Percentiles rank a stretch among this genome's conserved stretches.
phyloP scores from a whole-genome alignment of 495 filamentous ascomycete genomes.

The Penicillium turbatum region DNA sequence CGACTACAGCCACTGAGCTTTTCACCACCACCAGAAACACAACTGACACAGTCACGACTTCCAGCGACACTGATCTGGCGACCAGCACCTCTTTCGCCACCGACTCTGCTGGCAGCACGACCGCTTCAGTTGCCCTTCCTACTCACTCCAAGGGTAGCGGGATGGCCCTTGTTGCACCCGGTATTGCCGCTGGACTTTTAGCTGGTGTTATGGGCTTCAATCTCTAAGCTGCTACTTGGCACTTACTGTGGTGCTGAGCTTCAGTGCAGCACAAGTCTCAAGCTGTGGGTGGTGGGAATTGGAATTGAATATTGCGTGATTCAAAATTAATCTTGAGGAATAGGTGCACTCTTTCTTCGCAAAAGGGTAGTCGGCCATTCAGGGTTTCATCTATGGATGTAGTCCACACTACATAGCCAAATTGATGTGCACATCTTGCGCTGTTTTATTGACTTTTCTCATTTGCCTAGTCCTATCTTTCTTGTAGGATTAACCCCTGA shows the following conservation, averaged over 20 bases:
- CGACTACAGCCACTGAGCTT: not conserved
- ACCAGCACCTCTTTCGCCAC: constrained; percentile 8
- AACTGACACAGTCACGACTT: not conserved
- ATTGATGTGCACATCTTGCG: not conserved
- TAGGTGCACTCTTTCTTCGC: not conserved
- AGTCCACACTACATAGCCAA: not conserved
- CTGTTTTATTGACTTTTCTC: not conserved
- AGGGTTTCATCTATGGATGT: not conserved
- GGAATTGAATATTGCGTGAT: too few relatives aligned
- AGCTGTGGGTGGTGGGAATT: not conserved
- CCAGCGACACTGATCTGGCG: constrained; percentile 3
- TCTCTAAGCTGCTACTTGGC: constrained; percentile 13
- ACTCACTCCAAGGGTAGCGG: constrained; percentile 13
- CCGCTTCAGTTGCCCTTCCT: constrained; percentile 15
- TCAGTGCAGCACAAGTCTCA: not conserved
- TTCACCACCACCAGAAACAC: constrained; percentile 5
- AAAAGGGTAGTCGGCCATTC: not conserved
- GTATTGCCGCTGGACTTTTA: constrained; percentile 13
- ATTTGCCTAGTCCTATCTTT: too few relatives aligned
- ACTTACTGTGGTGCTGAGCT: not conserved
- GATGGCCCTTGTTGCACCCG: constrained; percentile 24
- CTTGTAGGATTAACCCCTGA: too few relatives aligned
- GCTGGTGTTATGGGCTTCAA: constrained; percentile 20
- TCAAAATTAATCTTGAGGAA: too few relatives aligned
- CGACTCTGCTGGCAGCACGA: constrained; percentile 4